Conservation (phyloP, 768 basidiomycete species). For the Boletus edulis region DNA sequence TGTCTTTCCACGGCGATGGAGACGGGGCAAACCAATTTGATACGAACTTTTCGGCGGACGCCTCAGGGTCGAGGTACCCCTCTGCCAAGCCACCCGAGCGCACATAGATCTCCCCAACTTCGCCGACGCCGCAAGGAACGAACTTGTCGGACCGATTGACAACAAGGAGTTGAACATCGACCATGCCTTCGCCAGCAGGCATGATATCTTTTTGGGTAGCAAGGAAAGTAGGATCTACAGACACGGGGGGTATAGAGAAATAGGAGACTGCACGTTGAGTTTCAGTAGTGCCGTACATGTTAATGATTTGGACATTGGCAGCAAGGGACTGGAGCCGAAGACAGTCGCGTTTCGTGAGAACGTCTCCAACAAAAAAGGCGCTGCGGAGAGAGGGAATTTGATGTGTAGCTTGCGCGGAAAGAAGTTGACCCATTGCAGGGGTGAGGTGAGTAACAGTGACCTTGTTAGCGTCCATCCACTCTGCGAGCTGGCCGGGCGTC, state of each 20-base stretch:
- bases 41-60: slow-evolving; percentile 90
- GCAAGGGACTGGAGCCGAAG: slow-evolving; percentile 91
- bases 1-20: slow-evolving; percentile 58
- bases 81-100: slow-evolving; percentile 94
- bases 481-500: slow-evolving; percentile 91
- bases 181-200: slow-evolving; percentile 96
- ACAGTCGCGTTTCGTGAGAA: slow-evolving; percentile 97
- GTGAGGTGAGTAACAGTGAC: slow-evolving; percentile 98
- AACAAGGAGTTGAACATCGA: slow-evolving; percentile 94
- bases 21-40: slow-evolving; percentile 81
- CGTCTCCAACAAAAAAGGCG: slow-evolving; percentile 99
- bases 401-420: slow-evolving; percentile 80
- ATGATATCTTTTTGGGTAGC: slow-evolving; percentile 96
- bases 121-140: slow-evolving; percentile 88
- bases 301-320: slow-evolving; percentile 89
- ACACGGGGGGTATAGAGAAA: slow-evolving; percentile 85
- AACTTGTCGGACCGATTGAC: slow-evolving; percentile 87
- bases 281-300: slow-evolving; percentile 99
- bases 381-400: slow-evolving; percentile 84
- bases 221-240: slow-evolving; percentile 85
- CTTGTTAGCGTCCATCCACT: slow-evolving; percentile 94
- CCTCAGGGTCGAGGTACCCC: slow-evolving; percentile 83
- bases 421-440: slow-evolving; percentile 98
- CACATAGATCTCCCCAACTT: slow-evolving; percentile 98
- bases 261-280: slow-evolving; percentile 99